Conservation (phyloP, 495 filamentous ascomycete species). For the Monascus purpureus region DNA sequence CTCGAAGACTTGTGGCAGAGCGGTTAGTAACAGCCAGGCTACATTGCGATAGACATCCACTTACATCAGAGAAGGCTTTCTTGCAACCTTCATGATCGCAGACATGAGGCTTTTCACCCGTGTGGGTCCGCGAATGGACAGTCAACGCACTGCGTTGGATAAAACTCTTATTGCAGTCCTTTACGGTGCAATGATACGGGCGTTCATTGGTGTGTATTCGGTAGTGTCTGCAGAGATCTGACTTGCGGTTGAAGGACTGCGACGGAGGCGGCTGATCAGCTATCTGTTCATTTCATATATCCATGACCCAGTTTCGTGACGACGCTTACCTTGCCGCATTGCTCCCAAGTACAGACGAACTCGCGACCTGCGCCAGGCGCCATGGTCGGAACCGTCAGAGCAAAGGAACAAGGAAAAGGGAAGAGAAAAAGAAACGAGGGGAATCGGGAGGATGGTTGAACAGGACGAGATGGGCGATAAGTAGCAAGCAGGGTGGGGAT, state of each 20-base stretch:
- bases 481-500: too few relatives aligned
- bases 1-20: conserved; percentile 54
- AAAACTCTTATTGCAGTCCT: conserved; percentile 73
- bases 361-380: conserved; percentile 31
- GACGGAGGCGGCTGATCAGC: too few relatives aligned
- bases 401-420: neutral
- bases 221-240: conserved; percentile 76
- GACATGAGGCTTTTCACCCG: conserved; percentile 78
- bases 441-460: neutral
- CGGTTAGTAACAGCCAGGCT: too few relatives aligned
- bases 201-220: conserved; percentile 85
- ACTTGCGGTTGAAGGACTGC: conserved; percentile 88
- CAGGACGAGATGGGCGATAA: too few relatives aligned
- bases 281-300: neutral
- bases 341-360: conserved; percentile 34
- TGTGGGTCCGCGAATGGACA: conserved; percentile 77
- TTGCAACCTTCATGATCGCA: conserved; percentile 69
- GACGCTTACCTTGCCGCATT: conserved; percentile 31
- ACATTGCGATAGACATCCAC: too few relatives aligned
- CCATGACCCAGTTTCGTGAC: too few relatives aligned
- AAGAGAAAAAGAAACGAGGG: neutral
- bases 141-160: conserved; percentile 82
- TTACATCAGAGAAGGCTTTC: conserved; percentile 79
- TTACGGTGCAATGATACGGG: conserved; percentile 57
- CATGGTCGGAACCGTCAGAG: conserved; percentile 16